Conservation (phyloP, 352 stramenopile species). For the Chloridella minuta region DNA sequence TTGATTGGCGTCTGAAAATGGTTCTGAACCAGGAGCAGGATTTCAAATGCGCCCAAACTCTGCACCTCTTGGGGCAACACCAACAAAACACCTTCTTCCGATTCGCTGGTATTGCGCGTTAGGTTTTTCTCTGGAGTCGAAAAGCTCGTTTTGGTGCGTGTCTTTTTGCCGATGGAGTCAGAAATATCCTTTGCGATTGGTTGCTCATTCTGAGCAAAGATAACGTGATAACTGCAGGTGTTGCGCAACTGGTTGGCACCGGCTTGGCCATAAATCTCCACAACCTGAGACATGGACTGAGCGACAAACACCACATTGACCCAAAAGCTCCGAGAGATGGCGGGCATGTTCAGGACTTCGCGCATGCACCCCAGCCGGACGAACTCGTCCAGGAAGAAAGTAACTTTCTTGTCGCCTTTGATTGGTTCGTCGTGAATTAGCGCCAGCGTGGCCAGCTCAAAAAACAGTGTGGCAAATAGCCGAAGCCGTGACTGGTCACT, state of each 20-base stretch:
- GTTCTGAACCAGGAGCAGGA: background rate
- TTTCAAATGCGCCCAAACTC: background rate
- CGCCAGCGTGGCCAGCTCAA: background rate
- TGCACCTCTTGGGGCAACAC: background rate
- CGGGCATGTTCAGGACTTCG: background rate
- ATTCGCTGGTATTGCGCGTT: background rate
- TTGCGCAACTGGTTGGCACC: background rate
- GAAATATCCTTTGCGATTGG: background rate
- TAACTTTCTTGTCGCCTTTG: background rate
- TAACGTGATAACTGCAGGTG: background rate
- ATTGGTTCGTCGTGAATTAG: background rate
- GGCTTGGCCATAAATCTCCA: background rate
- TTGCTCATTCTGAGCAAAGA: background rate
- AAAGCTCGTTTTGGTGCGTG: background rate
- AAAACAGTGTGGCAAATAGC: background rate
- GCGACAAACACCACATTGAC: background rate
- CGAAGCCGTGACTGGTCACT: background rate
- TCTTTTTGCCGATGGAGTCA: background rate
- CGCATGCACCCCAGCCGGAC: background rate
- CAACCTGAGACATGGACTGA: background rate
- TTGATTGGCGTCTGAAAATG: background rate
- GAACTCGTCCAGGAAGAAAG: background rate
- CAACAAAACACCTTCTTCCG: background rate
- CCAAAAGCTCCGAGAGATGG: background rate
- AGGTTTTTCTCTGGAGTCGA: background rate